Percentiles rank a stretch among this genome's conserved stretches.
Conservation (phyloP, 257 asterid species). For the Verbena officinalis region DNA sequence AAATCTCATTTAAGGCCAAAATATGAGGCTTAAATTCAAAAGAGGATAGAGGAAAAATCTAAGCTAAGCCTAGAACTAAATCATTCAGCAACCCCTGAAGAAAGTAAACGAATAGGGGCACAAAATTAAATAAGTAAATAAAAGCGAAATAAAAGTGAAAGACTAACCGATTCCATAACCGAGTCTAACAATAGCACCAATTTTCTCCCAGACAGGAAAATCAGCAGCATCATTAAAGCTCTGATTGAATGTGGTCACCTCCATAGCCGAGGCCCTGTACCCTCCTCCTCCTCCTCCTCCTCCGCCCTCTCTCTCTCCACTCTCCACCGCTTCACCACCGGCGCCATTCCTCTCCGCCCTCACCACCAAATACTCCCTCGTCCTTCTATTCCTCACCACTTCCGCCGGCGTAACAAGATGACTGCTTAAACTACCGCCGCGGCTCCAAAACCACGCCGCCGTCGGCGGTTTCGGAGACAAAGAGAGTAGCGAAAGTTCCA, state of each 20-base stretch:
- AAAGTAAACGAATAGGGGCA: background rate
- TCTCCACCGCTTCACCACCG: conserved; percentile 44
- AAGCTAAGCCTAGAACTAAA: background rate
- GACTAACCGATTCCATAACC: conserved; percentile 90
- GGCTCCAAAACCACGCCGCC: conserved; percentile 41
- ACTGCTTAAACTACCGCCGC: conserved; percentile 30
- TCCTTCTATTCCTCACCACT: conserved; percentile 31
- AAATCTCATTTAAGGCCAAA: background rate
- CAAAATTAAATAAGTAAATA: background rate
- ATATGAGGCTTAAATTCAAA: background rate
- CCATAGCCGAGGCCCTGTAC: conserved; percentile 68
- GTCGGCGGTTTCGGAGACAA: conserved; percentile 48
- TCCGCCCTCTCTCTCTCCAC: conserved; percentile 38
- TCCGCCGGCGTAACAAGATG: conserved; percentile 34
- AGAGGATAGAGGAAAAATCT: background rate
- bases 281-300: conserved; percentile 46
- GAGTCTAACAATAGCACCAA: conserved; percentile 89
- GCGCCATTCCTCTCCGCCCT: conserved; percentile 49
- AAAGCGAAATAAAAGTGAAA: background rate
- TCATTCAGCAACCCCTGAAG: background rate
- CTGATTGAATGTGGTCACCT: conserved; percentile 83
- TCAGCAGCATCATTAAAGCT: conserved; percentile 71
- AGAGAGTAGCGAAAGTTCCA: conserved; percentile 61
- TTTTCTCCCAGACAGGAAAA: conserved; percentile 92
- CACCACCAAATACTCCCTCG: conserved; percentile 30